These are phyloP conservation scores for Penicillium griseofulvum DNA, from an alignment of 2,329 filamentous ascomycete genomes.

Conservation along the genomic window DNA sequence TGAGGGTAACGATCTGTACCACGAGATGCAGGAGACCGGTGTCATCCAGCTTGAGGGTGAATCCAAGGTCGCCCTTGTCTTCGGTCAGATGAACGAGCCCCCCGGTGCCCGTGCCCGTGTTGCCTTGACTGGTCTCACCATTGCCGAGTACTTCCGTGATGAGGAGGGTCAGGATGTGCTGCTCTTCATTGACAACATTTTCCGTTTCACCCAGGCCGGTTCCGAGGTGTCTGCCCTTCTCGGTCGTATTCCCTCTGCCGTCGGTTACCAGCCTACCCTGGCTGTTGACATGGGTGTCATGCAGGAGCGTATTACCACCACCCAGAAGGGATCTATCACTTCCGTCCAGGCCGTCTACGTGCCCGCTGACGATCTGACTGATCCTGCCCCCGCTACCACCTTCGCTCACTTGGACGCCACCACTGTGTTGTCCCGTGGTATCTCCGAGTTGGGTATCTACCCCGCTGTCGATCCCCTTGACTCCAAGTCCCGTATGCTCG, in stretches of 20 bases:
- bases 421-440: constrained; percentile 99
- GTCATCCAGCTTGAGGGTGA: constrained; percentile 99
- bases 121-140: constrained; percentile 78
- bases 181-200: constrained; percentile 99
- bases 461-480: constrained; percentile 99
- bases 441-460: constrained; percentile 99
- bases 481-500: constrained; percentile 99
- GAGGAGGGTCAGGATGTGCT: constrained; percentile 90
- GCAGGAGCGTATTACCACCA: constrained; percentile 99
- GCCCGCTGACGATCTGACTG: constrained; percentile 99
- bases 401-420: constrained; percentile 99
- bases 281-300: constrained; percentile 98
- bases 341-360: constrained; percentile 99
- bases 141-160: constrained; percentile 75
- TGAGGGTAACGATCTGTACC: constrained; percentile 99
- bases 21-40: constrained; percentile 99
- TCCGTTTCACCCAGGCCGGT: constrained; percentile 99
- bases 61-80: constrained; percentile 98
- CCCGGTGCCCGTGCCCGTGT: constrained; percentile 99
- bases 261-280: constrained; percentile 99
- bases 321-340: constrained; percentile 98
- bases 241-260: constrained; percentile 99
- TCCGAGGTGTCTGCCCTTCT: constrained; percentile 99
- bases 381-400: constrained; percentile 97
- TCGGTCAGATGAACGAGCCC: constrained; percentile 99